Base-by-base conservation (phyloP, 331 rosid genomes). In the Acacia concinna region DNA sequence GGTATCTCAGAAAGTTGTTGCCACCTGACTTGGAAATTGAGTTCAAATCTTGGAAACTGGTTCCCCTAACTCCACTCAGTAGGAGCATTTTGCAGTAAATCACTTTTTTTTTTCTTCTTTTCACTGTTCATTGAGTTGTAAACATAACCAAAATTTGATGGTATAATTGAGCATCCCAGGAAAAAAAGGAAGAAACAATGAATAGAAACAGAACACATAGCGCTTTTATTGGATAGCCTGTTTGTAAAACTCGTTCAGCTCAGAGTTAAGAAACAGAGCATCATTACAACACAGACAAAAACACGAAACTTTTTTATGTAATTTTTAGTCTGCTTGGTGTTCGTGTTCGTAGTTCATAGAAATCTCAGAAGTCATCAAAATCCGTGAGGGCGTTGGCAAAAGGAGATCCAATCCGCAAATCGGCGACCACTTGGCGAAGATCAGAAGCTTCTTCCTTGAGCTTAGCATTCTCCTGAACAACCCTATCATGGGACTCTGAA, bases 371-470 rank as follows among this genome's bases (percentile, higher is more conserved):
- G 11, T 91, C 89, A 23, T 85, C 85, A 32, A 87, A 87, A 67
- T 85, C 85, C 67, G 72, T 79, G 37, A 88, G 64, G 81, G 88
- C 17, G 75, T 84, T 68, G 71, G 73, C 49, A 71, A 86, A 86
- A 65, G 90, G 74, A 69, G 75, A 87, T 6, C 84, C 82, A 68
- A 88, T 84, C 78, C 86, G 87, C 73, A 91, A 62, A 54, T 82
- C 81, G 1, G 89, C 46, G 43, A 93, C 23, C 97, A 91, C 85
- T 81, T 78, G 89, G 46, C 98, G 94, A 80, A 95, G 99, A 77
- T 88, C 93, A 13, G 88, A 86, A 60, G 84, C 60, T 82, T 95
- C 96, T 77, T 88, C 98, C 43, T 85, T 90, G 78, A 95, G 96
- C 12, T 69, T 23, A 64, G 82, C 84, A 84, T 93, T 95, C 79